Conservation (phyloP, 2,329 filamentous ascomycete genomes). For the Colletotrichum noveboracense region DNA sequence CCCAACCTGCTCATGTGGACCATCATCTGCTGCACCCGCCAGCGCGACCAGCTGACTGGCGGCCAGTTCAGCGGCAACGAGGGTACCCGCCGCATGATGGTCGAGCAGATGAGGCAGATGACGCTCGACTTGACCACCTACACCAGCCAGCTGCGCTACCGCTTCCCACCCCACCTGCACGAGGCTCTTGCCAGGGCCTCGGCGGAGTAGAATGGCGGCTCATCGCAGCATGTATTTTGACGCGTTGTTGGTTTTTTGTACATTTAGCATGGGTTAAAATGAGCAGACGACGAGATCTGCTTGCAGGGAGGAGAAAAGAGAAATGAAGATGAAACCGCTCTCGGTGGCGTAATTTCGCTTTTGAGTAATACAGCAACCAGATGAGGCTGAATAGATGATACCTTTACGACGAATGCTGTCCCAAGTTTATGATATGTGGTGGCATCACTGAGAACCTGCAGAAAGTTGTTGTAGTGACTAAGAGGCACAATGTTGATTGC, state of each 20-base stretch:
- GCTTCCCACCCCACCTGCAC: constrained; percentile 85
- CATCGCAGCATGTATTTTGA: background rate
- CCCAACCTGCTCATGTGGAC: constrained; percentile 95
- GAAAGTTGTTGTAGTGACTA: background rate
- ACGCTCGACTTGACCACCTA: constrained; percentile 93
- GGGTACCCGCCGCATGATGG: constrained; percentile 66
- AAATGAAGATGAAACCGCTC: background rate
- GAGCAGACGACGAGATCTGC: background rate
- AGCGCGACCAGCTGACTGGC: constrained; percentile 73
- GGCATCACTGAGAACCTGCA: background rate
- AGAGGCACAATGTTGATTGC: background rate
- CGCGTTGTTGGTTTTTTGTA: background rate
- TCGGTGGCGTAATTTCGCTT: background rate
- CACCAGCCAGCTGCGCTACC: constrained; percentile 89
- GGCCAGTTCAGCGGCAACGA: constrained; percentile 79
- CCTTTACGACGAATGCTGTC: background rate
- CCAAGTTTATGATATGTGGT: background rate
- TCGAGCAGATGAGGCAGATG: constrained; percentile 76
- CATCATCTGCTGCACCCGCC: constrained; percentile 81
- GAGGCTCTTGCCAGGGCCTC: constrained; percentile 86
- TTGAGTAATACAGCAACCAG: constrained; percentile 13
- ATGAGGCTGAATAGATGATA: background rate
- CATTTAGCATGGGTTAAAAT: background rate
- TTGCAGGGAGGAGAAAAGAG: background rate
- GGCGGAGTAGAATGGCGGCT: constrained; percentile 57